Percentiles rank a stretch among this genome's conserved stretches.
phyloP scores from a whole-genome alignment of 2,329 filamentous ascomycete genomes.

The Diplodia scrobiculata region DNA sequence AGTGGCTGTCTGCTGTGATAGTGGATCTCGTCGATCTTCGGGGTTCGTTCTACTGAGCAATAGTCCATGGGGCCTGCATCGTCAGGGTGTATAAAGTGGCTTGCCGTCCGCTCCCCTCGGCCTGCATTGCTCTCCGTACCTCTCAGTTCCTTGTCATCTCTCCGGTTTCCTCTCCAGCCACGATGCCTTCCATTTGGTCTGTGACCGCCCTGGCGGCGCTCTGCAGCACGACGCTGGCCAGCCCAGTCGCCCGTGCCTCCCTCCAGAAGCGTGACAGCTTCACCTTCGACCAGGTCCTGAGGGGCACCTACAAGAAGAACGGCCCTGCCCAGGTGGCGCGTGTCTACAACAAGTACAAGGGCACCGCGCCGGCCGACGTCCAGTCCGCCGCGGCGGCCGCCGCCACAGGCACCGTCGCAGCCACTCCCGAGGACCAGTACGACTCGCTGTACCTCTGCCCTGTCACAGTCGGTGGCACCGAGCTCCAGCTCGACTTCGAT shows the following conservation, averaged over 20 bases:
- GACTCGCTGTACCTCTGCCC: conserved; percentile 52
- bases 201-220: conserved; percentile 41
- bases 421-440: conserved; percentile 47
- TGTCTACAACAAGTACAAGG: conserved; percentile 47
- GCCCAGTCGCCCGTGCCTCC: conserved; percentile 40
- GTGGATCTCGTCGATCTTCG: conserved; percentile 27
- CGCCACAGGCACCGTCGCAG: conserved; percentile 45
- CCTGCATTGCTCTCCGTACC: conserved; percentile 28
- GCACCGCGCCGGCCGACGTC: conserved; percentile 38
- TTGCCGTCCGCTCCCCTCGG: not conserved
- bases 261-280: conserved; percentile 40
- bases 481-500: conserved; percentile 68
- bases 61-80: not conserved
- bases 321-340: conserved; percentile 46
- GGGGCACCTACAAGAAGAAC: conserved; percentile 41
- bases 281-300: conserved; percentile 40
- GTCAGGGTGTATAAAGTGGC: conserved; percentile 1
- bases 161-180: conserved; percentile 22
- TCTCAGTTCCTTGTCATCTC: conserved; percentile 30
- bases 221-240: conserved; percentile 36
- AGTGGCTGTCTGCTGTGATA: conserved; percentile 22
- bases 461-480: conserved; percentile 65
- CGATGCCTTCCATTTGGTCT: conserved; percentile 41
- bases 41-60: conserved; percentile 24
- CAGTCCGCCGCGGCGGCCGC: conserved; percentile 41